These are phyloP conservation scores for Malus hybrid DNA, from an alignment of 331 rosid genomes.

Conservation along the genomic window DNA sequence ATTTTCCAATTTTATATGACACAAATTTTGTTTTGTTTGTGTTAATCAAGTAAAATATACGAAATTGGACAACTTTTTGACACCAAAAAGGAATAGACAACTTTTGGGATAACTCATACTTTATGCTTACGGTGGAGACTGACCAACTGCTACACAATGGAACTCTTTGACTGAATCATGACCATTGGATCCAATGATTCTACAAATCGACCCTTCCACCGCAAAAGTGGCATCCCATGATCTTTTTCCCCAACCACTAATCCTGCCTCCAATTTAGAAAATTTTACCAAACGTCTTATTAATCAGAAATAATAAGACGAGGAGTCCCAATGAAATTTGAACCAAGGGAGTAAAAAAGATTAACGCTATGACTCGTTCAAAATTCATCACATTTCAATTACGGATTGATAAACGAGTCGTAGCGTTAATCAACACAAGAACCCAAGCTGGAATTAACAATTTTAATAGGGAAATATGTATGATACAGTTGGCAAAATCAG, in stretches of 20 bases:
- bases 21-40: not conserved
- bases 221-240: not conserved
- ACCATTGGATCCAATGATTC: not conserved
- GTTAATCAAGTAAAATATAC: not conserved
- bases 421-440: no score
- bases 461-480: not conserved
- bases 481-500: constrained; percentile 4
- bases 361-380: no score
- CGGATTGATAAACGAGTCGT: no score
- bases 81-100: not conserved
- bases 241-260: not conserved
- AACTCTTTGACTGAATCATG: not conserved
- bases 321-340: no score
- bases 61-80: not conserved
- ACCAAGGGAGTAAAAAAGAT: no score
- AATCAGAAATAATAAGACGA: no score
- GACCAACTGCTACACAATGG: not conserved
- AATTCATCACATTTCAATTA: no score
- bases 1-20: not conserved
- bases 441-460: not conserved
- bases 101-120: not conserved
- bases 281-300: no score
- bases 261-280: not conserved
- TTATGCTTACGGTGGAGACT: not conserved
- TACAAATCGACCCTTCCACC: not conserved